Evolutionary conservation across 2,329 filamentous ascomycete genomes (phyloP).

Genomic region (Sphaceloma murrayae): DNA sequence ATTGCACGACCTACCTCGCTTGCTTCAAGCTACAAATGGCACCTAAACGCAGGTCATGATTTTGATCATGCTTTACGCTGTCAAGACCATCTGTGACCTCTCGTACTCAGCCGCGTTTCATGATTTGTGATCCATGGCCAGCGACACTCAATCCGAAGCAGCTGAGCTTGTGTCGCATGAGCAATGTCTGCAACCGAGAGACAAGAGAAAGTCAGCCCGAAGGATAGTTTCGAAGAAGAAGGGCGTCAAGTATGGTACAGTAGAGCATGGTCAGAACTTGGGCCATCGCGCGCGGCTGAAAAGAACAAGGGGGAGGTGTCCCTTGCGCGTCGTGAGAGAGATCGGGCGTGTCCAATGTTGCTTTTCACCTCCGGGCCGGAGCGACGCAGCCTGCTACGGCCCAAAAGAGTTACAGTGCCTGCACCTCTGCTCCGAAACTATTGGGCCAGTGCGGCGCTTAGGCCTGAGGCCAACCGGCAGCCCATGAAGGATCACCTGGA

Average conservation of each 20-base stretch:
- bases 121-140: slow-evolving; percentile 9
- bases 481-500: slow-evolving; percentile 13
- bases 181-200: slow-evolving; percentile 2
- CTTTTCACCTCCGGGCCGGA: not conserved
- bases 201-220: slow-evolving; percentile 9
- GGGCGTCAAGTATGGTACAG: slow-evolving; percentile 10
- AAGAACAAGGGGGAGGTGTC: too few species aligned
- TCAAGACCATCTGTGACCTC: not conserved
- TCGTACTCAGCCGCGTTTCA: slow-evolving; percentile 13
- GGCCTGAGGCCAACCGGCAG: slow-evolving; percentile 13
- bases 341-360: too few species aligned
- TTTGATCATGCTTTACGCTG: too few species aligned
- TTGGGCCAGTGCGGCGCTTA: slow-evolving; percentile 4
- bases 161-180: not conserved
- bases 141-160: not conserved
- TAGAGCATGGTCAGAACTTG: slow-evolving; percentile 7
- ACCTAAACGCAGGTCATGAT: too few species aligned
- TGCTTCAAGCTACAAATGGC: too few species aligned
- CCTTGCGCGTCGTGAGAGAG: not conserved
- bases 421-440: slow-evolving; percentile 9
- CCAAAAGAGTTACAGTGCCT: too few species aligned
- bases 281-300: too few species aligned
- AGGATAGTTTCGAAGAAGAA: not conserved
- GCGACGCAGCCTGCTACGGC: not conserved
- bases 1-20: too few species aligned